phyloP scores from a whole-genome alignment of 169 alveolate species.

The Plasmodium falciparum region DNA sequence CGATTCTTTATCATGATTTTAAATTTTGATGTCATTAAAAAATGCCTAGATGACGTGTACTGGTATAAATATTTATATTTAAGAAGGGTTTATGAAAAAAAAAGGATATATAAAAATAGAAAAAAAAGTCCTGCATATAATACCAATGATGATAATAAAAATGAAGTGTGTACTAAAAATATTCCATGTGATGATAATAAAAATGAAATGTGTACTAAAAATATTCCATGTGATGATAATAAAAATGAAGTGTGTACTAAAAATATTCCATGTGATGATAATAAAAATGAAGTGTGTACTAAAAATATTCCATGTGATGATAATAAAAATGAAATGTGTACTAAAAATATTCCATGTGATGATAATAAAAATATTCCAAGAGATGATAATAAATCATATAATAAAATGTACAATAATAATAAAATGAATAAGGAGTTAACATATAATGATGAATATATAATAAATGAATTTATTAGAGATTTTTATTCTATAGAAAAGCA shows the following conservation, averaged over 20 bases:
- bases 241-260: background rate
- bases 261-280: background rate
- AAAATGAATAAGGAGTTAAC: background rate
- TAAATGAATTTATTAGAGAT: conserved; percentile 29
- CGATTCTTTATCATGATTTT: conserved; percentile 70
- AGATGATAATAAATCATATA: no score
- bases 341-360: no score
- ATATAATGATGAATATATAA: background rate
- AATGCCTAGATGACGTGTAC: conserved; percentile 46
- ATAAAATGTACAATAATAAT: no score
- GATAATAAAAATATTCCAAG: no score
- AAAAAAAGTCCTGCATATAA: background rate
- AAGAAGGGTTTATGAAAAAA: conserved; percentile 3
- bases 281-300: background rate
- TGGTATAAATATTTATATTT: conserved; percentile 62
- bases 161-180: background rate
- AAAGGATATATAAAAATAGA: background rate
- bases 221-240: background rate
- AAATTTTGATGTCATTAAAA: conserved; percentile 50
- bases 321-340: background rate
- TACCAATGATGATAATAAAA: background rate
- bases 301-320: no score
- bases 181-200: background rate
- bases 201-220: no score
- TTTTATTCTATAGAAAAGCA: conserved; percentile 40